phyloP scores from a whole-genome alignment of 78 protist species.

The Dictyostelium intermedium region DNA sequence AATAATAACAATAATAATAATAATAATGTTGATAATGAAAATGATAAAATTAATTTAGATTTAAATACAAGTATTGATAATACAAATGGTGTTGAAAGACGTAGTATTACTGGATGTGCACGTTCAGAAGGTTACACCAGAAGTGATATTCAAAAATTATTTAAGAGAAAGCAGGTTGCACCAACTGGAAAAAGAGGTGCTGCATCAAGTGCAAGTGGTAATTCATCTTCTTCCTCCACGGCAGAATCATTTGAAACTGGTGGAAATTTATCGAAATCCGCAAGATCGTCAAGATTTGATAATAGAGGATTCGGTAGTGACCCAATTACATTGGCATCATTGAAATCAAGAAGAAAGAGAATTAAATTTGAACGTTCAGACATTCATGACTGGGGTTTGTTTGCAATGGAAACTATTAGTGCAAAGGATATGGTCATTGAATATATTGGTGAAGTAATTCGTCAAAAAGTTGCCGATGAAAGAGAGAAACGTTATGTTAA shows the following conservation, averaged over 20 bases:
- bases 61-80: slow-evolving; percentile 10
- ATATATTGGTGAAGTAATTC: slow-evolving; percentile 97
- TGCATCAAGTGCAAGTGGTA: neutral
- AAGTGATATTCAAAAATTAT: neutral
- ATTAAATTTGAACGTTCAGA: slow-evolving; percentile 82
- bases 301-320: slow-evolving; percentile 28
- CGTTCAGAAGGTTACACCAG: slow-evolving; percentile 25
- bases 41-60: neutral
- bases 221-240: neutral
- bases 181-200: slow-evolving; percentile 7
- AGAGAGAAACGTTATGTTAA: slow-evolving; percentile 91
- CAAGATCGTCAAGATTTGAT: slow-evolving; percentile 48
- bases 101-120: neutral
- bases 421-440: slow-evolving; percentile 96
- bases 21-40: neutral
- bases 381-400: slow-evolving; percentile 95
- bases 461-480: slow-evolving; percentile 89
- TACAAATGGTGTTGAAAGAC: neutral
- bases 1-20: neutral
- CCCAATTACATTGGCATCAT: slow-evolving; percentile 4
- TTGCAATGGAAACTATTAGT: slow-evolving; percentile 85
- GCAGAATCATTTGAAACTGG: neutral
- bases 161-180: neutral
- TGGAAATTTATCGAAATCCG: neutral
- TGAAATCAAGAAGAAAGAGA: slow-evolving; percentile 66